These are phyloP conservation scores for Cryomyces antarcticus DNA, from an alignment of 495 filamentous ascomycete genomes.

Conservation along the genomic window DNA sequence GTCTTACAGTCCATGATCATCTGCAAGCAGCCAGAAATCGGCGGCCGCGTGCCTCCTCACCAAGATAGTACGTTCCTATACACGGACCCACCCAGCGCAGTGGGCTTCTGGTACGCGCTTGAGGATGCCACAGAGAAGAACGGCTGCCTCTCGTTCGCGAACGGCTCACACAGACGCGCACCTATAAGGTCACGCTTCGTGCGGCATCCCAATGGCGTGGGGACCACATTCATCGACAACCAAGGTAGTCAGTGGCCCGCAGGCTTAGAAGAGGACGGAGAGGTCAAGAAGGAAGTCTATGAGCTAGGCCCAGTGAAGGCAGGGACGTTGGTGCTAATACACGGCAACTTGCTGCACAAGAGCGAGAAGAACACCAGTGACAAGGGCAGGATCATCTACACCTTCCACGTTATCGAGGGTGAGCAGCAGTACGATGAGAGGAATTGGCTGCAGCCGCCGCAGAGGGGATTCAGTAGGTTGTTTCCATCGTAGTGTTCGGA, in stretches of 20 bases:
- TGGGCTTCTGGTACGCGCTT: conserved; percentile 89
- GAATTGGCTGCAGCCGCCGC: conserved; percentile 84
- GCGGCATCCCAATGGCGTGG: conserved; percentile 29
- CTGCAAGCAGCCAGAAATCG: conserved; percentile 93
- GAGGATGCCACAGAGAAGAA: conserved; percentile 76
- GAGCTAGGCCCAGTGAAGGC: conserved; percentile 64
- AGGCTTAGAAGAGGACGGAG: conserved; percentile 4
- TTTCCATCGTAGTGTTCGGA: conserved; percentile 9
- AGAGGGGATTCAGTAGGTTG: conserved; percentile 54
- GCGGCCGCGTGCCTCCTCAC: conserved; percentile 68
- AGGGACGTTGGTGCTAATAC: conserved; percentile 77
- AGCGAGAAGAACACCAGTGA: conserved; percentile 75
- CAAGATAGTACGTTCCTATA: conserved; percentile 88
- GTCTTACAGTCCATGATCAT: conserved; percentile 92
- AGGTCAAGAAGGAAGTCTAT: conserved; percentile 31
- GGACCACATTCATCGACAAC: conserved; percentile 8
- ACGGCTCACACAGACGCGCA: conserved; percentile 51
- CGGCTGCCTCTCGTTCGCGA: conserved; percentile 69
- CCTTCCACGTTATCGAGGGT: conserved; percentile 91
- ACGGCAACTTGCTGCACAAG: conserved; percentile 91
- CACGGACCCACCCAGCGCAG: conserved; percentile 71
- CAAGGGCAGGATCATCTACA: conserved; percentile 86
- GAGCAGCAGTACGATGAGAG: conserved; percentile 59
- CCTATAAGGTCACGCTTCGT: conserved; percentile 55
- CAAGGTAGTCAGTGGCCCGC: background rate